These are phyloP conservation scores for Grosmannia huntii DNA, from an alignment of 2,329 filamentous ascomycete species.

Conservation along the genomic window DNA sequence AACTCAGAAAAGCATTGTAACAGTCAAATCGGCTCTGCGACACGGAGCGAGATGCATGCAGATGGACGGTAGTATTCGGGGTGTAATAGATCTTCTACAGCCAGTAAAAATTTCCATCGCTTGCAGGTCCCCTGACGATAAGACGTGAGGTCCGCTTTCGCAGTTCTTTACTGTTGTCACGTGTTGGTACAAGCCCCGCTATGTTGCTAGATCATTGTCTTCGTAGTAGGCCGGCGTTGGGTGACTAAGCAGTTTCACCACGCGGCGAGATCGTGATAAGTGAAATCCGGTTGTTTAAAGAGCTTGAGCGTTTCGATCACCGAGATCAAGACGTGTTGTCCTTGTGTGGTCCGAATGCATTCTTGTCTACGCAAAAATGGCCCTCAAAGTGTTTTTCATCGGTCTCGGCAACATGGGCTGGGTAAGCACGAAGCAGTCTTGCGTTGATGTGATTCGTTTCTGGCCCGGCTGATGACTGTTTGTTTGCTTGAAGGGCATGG, in stretches of 20 bases:
- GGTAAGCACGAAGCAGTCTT: too few relatives aligned
- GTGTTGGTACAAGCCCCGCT: not conserved
- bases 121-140: not conserved
- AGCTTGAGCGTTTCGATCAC: too few relatives aligned
- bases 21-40: not conserved
- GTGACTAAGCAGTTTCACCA: too few relatives aligned
- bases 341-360: not conserved
- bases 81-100: not conserved
- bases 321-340: not conserved
- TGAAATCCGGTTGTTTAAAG: not conserved
- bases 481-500: too few relatives aligned
- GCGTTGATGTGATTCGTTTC: too few relatives aligned
- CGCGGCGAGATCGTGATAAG: too few relatives aligned
- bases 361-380: conserved; percentile 26
- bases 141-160: not conserved
- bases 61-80: too few relatives aligned
- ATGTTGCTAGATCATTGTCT: too few relatives aligned
- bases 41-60: not conserved
- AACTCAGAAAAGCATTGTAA: not conserved
- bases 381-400: conserved; percentile 54
- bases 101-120: not conserved
- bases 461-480: too few relatives aligned
- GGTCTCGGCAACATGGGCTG: conserved; percentile 82
- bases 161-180: not conserved
- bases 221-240: too few relatives aligned